phyloP scores from a whole-genome alignment of 2,329 filamentous ascomycete species.

The Cladosporium halotolerans region DNA sequence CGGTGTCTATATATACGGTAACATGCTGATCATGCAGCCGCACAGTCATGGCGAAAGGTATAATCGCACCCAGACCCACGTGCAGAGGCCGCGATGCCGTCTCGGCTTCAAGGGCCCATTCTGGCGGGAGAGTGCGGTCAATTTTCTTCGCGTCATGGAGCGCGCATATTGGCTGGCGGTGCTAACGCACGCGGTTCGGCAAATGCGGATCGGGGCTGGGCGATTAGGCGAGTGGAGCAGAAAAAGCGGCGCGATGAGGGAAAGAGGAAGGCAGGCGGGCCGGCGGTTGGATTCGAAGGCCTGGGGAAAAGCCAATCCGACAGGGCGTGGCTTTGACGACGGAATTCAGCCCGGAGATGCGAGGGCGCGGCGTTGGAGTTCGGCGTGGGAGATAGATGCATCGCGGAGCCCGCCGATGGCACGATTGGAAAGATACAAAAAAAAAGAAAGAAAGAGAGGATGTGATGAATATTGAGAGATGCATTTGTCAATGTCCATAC shows the following conservation, averaged over 20 bases:
- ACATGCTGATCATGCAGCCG: neutral
- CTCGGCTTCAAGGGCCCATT: neutral
- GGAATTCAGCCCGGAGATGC: neutral
- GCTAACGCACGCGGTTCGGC: neutral
- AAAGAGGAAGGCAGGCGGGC: neutral
- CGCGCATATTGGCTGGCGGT: neutral
- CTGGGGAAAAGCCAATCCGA: neutral
- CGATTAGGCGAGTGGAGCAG: neutral
- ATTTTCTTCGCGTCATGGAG: slow-evolving; percentile 10
- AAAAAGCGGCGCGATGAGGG: neutral
- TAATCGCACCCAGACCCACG: neutral
- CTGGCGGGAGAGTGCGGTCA: neutral
- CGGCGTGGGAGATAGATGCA: too few relatives aligned
- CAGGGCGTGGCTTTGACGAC: neutral
- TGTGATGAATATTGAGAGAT: neutral
- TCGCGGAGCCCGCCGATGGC: neutral
- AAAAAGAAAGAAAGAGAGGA: neutral
- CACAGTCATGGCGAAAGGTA: neutral
- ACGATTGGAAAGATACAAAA: neutral
- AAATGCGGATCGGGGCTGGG: neutral
- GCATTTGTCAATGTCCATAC: neutral
- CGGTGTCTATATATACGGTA: neutral
- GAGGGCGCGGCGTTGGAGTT: too few relatives aligned
- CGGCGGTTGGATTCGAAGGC: neutral
- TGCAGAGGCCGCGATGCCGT: neutral